phyloP scores from a whole-genome alignment of 2,329 filamentous ascomycete genomes.

The Tothia fuscella region DNA sequence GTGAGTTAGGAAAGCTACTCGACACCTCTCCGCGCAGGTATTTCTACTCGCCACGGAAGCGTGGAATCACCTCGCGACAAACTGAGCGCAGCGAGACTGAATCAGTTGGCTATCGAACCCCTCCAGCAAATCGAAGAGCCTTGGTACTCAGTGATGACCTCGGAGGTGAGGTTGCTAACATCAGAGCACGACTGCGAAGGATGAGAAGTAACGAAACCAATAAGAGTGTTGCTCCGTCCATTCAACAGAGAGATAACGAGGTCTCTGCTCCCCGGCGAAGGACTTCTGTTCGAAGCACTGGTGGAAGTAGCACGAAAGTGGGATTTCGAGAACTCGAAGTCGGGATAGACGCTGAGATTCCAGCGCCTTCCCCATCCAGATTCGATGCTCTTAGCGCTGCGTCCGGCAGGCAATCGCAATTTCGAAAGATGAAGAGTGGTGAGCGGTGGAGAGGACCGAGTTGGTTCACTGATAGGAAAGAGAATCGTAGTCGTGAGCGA shows the following conservation, averaged over 20 bases:
- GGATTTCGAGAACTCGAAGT: constrained; percentile 7
- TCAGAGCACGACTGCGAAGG: constrained; percentile 6
- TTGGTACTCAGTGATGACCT: constrained; percentile 12
- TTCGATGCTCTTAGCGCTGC: constrained; percentile 6
- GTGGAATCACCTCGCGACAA: constrained; percentile 8
- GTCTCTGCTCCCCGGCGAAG: background rate
- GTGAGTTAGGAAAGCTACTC: constrained; percentile 28
- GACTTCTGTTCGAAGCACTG: background rate
- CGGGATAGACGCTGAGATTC: background rate
- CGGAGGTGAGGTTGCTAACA: constrained; percentile 7
- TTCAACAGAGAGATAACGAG: background rate
- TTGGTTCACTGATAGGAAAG: constrained; percentile 7
- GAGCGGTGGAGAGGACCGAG: constrained; percentile 9
- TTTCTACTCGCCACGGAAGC: constrained; percentile 7
- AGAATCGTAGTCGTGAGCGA: constrained; percentile 1
- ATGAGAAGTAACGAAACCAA: constrained; percentile 9
- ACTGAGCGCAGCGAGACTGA: constrained; percentile 6
- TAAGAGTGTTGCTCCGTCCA: background rate
- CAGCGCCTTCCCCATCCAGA: background rate
- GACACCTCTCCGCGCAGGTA: constrained; percentile 35
- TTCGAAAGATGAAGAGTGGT: constrained; percentile 8
- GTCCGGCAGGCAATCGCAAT: background rate
- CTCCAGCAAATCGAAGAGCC: constrained; percentile 17
- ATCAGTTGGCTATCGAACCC: constrained; percentile 15
- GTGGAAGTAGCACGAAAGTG: background rate